A percentile compares a stretch with the other conserved stretches of the same genome.
These are phyloP conservation scores for Dothidotthia symphoricarpi DNA, from an alignment of 2,329 filamentous ascomycete species.

Conservation along the genomic window DNA sequence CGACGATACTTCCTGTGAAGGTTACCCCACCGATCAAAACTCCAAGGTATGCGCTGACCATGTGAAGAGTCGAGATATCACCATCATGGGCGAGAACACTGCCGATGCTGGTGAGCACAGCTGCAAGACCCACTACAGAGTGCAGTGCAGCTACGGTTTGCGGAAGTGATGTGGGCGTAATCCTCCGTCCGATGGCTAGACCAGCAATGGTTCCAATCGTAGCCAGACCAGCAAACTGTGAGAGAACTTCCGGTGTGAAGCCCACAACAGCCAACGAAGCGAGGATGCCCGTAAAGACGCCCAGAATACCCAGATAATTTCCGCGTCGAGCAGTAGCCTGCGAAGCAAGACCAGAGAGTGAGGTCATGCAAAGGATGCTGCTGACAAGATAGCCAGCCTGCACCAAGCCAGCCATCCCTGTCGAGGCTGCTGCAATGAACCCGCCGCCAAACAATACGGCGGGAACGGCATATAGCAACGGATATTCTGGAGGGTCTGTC, in stretches of 20 bases:
- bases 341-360: conserved; percentile 76
- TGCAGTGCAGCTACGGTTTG: conserved; percentile 88
- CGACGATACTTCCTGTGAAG: conserved; percentile 87
- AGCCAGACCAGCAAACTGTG: conserved; percentile 77
- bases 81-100: conserved; percentile 73
- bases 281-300: conserved; percentile 78
- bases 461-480: conserved; percentile 80
- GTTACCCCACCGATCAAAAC: conserved; percentile 84
- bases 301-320: conserved; percentile 82
- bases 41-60: conserved; percentile 82
- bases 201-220: conserved; percentile 67
- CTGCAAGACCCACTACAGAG: conserved; percentile 85
- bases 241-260: conserved; percentile 73
- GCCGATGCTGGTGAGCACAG: conserved; percentile 82
- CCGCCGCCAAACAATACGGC: conserved; percentile 76
- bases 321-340: conserved; percentile 81
- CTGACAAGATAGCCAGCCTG: conserved; percentile 86
- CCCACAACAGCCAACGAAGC: conserved; percentile 79
- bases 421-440: conserved; percentile 74
- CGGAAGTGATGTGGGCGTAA: conserved; percentile 82
- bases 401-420: conserved; percentile 78
- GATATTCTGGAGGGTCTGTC: conserved; percentile 84
- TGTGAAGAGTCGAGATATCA: conserved; percentile 73
- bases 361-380: conserved; percentile 77
- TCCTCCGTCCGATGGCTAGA: conserved; percentile 76